Percentiles rank a stretch among this genome's conserved stretches.
These are phyloP conservation scores for Penicillium coprophilum DNA, from an alignment of 495 filamentous ascomycete species.

Conservation along the genomic window DNA sequence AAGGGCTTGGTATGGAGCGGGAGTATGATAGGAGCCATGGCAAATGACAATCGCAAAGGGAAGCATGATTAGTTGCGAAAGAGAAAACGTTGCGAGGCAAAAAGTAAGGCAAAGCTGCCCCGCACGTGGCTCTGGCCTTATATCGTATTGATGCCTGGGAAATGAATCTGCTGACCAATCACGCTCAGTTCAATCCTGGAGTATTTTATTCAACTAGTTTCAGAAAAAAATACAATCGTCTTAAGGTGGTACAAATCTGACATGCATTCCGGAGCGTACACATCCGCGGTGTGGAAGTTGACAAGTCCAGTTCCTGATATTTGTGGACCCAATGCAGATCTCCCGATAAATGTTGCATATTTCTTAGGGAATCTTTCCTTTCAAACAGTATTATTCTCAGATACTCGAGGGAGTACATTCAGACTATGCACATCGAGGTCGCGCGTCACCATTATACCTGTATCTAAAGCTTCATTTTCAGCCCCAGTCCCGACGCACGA, in stretches of 20 bases:
- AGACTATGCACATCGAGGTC: conserved; percentile 6
- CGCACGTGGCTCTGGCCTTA: neutral
- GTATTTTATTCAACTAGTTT: neutral
- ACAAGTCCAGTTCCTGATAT: neutral
- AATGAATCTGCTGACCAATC: too few relatives aligned
- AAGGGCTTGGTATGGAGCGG: conserved; percentile 33
- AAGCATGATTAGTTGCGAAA: neutral
- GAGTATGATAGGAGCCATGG: conserved; percentile 39
- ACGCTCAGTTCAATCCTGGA: too few relatives aligned
- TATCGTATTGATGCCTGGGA: neutral
- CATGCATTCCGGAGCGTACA: conserved; percentile 5
- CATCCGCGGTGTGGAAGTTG: neutral
- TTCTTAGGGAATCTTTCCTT: neutral
- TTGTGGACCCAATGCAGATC: conserved; percentile 3
- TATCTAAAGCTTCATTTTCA: neutral
- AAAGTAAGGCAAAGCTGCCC: neutral
- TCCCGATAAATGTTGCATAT: neutral
- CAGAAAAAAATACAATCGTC: neutral
- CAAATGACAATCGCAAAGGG: conserved; percentile 27
- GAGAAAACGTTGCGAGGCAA: neutral
- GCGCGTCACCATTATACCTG: conserved; percentile 8
- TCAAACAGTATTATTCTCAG: neutral
- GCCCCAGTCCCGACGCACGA: neutral
- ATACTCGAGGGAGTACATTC: neutral
- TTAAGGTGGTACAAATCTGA: conserved; percentile 4